Conservation (phyloP, 768 basidiomycete genomes). For the Rubroboletus satanas region DNA sequence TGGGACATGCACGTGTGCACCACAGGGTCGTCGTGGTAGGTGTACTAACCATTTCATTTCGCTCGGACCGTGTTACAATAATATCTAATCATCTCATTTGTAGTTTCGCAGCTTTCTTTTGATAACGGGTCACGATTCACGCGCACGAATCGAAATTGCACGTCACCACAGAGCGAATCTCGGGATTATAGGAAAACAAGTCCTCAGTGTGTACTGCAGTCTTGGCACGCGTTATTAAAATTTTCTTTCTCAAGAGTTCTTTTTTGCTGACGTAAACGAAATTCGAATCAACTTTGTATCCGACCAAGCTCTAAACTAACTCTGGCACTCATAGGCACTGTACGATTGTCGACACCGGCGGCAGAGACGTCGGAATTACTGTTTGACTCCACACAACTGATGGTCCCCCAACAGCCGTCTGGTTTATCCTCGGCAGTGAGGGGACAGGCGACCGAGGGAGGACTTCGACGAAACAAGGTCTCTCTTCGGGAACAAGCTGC, state of each 20-base stretch:
- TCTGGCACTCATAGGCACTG: constrained; percentile 13
- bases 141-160: constrained; percentile 11
- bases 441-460: constrained; percentile 1
- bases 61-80: too few relatives aligned
- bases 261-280: too few relatives aligned
- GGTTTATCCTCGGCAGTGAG: constrained; percentile 15
- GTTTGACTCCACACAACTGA: constrained; percentile 1
- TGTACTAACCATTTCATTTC: too few relatives aligned
- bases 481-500: constrained; percentile 21
- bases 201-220: too few relatives aligned
- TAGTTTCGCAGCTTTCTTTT: constrained; percentile 12
- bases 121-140: constrained; percentile 9
- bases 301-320: background rate
- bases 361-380: constrained; percentile 2
- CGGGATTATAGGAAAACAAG: constrained; percentile 22
- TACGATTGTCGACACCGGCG: constrained; percentile 14
- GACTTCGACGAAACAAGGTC: constrained; percentile 1
- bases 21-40: too few relatives aligned
- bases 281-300: too few relatives aligned
- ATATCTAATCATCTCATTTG: background rate
- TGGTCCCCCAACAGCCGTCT: constrained; percentile 4
- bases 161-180: constrained; percentile 21
- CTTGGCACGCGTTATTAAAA: too few relatives aligned
- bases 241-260: too few relatives aligned
- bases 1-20: background rate